Evolutionary conservation across 257 asterid genomes (phyloP).

Genomic region (Solanum pinnatisectum): DNA sequence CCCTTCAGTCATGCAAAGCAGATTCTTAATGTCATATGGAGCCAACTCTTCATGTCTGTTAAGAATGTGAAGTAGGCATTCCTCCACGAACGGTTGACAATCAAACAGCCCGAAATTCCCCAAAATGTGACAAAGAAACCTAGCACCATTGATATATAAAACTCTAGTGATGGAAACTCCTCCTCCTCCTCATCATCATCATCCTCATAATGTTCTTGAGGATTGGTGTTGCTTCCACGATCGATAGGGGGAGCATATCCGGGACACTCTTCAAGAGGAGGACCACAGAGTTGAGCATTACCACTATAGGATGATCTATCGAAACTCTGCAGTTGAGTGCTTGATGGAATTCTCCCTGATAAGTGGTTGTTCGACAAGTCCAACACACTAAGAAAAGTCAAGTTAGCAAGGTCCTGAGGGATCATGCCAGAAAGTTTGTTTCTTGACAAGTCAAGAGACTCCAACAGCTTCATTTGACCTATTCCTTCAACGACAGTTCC

Average conservation of each 20-base stretch:
- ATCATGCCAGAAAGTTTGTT: slow-evolving; percentile 26
- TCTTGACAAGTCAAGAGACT: slow-evolving; percentile 22
- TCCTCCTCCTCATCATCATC: not conserved
- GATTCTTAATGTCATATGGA: not conserved
- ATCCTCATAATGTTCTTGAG: not conserved
- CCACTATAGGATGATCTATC: slow-evolving; percentile 11
- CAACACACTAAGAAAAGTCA: slow-evolving; percentile 6
- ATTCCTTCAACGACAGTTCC: slow-evolving; percentile 9
- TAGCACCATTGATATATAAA: not conserved
- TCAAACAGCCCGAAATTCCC: not conserved
- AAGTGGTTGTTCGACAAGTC: slow-evolving; percentile 24
- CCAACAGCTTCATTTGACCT: slow-evolving; percentile 18
- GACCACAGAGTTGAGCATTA: slow-evolving; percentile 15
- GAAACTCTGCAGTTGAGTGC: slow-evolving; percentile 23
- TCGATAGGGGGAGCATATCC: not conserved
- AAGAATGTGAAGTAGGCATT: not conserved
- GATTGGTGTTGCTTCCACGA: not conserved
- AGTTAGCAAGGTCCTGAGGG: slow-evolving; percentile 5
- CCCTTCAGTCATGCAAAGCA: not conserved
- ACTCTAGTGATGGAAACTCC: not conserved
- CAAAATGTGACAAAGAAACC: not conserved
- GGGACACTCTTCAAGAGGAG: not conserved
- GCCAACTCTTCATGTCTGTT: not conserved
- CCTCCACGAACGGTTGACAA: not conserved
- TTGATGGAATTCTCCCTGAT: slow-evolving; percentile 13